A percentile compares a stretch with the other conserved stretches of the same genome.
These are phyloP conservation scores for Penicillium ochrochloron DNA, from an alignment of 495 filamentous ascomycete species.

Conservation along the genomic window DNA sequence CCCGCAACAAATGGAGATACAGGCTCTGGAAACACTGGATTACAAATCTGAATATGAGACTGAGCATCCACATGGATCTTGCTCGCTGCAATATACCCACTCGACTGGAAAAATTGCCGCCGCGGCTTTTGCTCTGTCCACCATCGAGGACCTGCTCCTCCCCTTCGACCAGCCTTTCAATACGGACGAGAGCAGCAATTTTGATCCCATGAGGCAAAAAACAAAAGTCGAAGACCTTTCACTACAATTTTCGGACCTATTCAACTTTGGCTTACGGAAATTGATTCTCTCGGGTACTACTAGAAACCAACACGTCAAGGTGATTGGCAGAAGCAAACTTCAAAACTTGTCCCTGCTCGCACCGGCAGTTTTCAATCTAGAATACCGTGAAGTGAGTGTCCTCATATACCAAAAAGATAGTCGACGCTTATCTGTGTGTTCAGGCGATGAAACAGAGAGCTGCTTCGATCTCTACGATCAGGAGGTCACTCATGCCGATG, in stretches of 20 bases:
- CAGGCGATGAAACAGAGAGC: conserved; percentile 49
- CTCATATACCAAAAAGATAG: neutral
- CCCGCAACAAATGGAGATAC: neutral
- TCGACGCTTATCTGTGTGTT: conserved; percentile 7
- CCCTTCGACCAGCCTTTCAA: neutral
- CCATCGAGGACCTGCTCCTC: neutral
- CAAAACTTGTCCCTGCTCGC: conserved; percentile 33
- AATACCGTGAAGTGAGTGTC: conserved; percentile 41
- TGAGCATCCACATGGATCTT: neutral
- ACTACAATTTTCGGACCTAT: conserved; percentile 17
- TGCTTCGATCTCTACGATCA: conserved; percentile 39
- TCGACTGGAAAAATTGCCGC: neutral
- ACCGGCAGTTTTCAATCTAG: conserved; percentile 41
- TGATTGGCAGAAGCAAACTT: conserved; percentile 14
- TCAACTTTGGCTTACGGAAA: conserved; percentile 35
- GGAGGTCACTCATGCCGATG: conserved; percentile 41
- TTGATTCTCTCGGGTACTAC: conserved; percentile 26
- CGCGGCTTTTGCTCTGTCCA: neutral
- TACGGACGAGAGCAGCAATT: neutral
- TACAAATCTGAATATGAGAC: neutral
- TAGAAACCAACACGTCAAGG: conserved; percentile 12
- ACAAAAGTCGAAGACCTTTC: neutral
- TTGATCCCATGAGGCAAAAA: neutral
- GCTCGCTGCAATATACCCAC: neutral
- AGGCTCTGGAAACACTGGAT: neutral